Conservation (phyloP, 208 protist species). For the Crithidia thermophila region DNA sequence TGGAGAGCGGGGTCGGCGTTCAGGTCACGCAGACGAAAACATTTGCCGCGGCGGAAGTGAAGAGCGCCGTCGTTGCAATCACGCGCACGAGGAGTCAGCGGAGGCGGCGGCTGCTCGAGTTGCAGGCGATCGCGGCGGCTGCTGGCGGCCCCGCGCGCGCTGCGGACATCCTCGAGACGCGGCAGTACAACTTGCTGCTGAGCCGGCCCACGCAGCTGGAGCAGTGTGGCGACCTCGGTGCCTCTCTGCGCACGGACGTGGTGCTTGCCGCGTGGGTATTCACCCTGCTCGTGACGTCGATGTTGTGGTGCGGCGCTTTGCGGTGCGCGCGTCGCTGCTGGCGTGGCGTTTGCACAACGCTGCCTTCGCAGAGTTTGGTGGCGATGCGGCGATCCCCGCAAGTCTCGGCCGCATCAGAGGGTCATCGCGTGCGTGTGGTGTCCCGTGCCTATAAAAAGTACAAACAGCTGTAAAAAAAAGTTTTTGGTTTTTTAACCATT, state of each 20-base stretch:
- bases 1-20: conserved; percentile 40
- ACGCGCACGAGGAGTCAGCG: conserved; percentile 4
- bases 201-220: conserved; percentile 34
- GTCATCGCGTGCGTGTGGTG: conserved; percentile 3
- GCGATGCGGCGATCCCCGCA: not conserved
- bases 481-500: no score
- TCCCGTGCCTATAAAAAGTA: not conserved
- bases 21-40: conserved; percentile 31
- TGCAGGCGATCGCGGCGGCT: conserved; percentile 29
- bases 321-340: not conserved
- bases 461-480: not conserved
- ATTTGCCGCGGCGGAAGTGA: conserved; percentile 39
- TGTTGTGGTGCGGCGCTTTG: conserved; percentile 10
- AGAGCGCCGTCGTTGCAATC: conserved; percentile 22
- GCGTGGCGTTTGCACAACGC: not conserved
- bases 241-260: conserved; percentile 7
- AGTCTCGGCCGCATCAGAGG: not conserved
- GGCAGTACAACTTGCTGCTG: conserved; percentile 51
- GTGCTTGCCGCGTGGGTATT: conserved; percentile 3
- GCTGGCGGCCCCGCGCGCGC: conserved; percentile 45
- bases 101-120: conserved; percentile 23
- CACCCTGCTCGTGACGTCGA: conserved; percentile 6
- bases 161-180: conserved; percentile 50
- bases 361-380: not conserved
- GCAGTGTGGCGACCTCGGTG: conserved; percentile 27